Base-by-base conservation (phyloP, 257 asterid genomes). In the Mentha longifolia region DNA sequence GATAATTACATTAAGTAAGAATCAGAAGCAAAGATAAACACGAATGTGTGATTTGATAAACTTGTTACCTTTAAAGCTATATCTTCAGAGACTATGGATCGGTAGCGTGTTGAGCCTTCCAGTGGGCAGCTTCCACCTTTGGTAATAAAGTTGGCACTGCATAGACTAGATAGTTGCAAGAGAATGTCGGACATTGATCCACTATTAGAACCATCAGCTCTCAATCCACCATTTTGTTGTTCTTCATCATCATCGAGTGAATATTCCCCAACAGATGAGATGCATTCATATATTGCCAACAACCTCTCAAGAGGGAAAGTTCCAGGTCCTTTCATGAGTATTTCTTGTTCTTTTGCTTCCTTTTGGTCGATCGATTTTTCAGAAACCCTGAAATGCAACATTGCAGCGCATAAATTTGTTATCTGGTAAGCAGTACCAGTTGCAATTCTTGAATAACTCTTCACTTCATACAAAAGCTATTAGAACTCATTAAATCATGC, bases 321-420 rank as follows among this genome's bases (percentile, higher is more conserved):
- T 72, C 96, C 98, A 12, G 99, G 98, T 31, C 97, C 98, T 88
- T 95, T 95, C 92, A 88, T 82, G 79, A 95, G 85, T 73, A 79
- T 59, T 63, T 92, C 98, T 74, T 79, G 94, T 75, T 92, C 98
- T 78, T 89, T 87, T 67, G 52, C 84, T 81, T 89, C 99, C 86
- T 89, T 92, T 55, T 74, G 78, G 81, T 87, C 94, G 80, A 75
- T 58, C 60, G 96, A 84, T 76, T 79, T 95, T 74, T 75, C 96
- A 16, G 98, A 92, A 78, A 78, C 82, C 96, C 99, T 92, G 84
- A 64, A 57, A 65, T 62, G 13, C 16, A 25, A 70, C 13, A 30
- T 77, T 28, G 17, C 35, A 42, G 50, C 5, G 45, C 39, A 51
- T 41, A 49, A 71, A 42, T 52, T 46, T 61, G 2, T 5, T n/a